Conservation (phyloP, 2,329 filamentous ascomycete species). For the Talaromyces sp. region DNA sequence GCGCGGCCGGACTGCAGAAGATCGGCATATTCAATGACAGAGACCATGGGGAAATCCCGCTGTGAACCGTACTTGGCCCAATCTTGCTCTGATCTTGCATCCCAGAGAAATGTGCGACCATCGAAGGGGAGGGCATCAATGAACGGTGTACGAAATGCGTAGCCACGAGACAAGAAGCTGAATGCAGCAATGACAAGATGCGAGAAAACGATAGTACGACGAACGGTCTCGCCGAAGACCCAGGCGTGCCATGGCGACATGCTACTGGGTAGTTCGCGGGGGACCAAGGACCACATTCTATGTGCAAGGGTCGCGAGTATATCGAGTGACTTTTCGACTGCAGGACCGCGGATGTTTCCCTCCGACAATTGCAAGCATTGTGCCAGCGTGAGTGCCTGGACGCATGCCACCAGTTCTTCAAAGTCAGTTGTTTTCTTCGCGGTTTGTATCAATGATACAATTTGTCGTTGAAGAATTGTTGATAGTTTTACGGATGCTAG, state of each 20-base stretch:
- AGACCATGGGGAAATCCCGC: slow-evolving; percentile 20
- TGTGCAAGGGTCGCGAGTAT: slow-evolving; percentile 20
- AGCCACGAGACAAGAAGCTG: slow-evolving; percentile 23
- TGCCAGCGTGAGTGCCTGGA: slow-evolving; percentile 23
- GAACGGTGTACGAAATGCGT: slow-evolving; percentile 26
- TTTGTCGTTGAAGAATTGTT: slow-evolving; percentile 14
- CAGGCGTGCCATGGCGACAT: slow-evolving; percentile 19
- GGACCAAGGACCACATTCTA: slow-evolving; percentile 24
- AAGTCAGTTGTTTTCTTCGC: slow-evolving; percentile 17
- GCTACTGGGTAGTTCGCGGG: slow-evolving; percentile 21
- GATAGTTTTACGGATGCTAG: slow-evolving; percentile 10
- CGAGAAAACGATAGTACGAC: slow-evolving; percentile 19
- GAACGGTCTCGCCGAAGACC: slow-evolving; percentile 13
- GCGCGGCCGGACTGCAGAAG: slow-evolving; percentile 21
- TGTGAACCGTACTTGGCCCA: slow-evolving; percentile 10
- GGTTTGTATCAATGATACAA: slow-evolving; percentile 13
- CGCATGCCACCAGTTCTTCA: slow-evolving; percentile 22
- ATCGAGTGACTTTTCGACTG: slow-evolving; percentile 17
- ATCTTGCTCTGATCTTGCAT: slow-evolving; percentile 13
- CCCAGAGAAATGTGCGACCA: slow-evolving; percentile 25
- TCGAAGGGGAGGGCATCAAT: slow-evolving; percentile 28
- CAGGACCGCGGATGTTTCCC: slow-evolving; percentile 10
- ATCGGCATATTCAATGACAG: slow-evolving; percentile 24
- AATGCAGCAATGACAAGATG: slow-evolving; percentile 29
- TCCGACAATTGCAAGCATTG: slow-evolving; percentile 24